A percentile compares a stretch with the other conserved stretches of the same genome.
These are phyloP conservation scores for Aspergillus texensis DNA, from an alignment of 2,329 filamentous ascomycete species.

Conservation along the genomic window DNA sequence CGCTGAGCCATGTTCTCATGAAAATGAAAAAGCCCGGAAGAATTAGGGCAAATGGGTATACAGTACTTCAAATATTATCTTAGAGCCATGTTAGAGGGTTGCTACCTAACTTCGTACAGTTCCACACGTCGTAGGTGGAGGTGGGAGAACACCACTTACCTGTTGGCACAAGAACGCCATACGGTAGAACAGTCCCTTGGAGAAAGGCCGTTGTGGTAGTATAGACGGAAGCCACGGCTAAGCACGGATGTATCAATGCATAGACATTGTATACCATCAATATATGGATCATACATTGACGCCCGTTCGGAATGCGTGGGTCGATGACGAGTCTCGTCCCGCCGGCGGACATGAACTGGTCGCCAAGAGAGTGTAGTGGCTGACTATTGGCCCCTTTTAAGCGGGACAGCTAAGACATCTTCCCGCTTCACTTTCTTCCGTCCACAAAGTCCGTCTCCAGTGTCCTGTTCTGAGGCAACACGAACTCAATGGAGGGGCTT, in stretches of 20 bases:
- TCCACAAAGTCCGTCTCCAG: neutral
- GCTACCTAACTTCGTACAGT: neutral
- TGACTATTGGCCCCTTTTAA: neutral
- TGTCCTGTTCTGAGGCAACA: slow-evolving; percentile 2
- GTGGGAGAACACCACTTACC: neutral
- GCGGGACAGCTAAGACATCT: neutral
- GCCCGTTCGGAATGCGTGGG: neutral
- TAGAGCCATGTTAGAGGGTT: slow-evolving; percentile 1
- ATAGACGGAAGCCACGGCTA: neutral
- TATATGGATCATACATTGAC: neutral
- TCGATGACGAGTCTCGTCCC: slow-evolving; percentile 2
- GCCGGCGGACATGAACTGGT: slow-evolving; percentile 4
- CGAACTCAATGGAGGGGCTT: slow-evolving; percentile 38
- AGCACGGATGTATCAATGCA: neutral
- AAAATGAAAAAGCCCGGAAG: neutral
- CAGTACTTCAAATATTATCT: neutral
- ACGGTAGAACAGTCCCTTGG: neutral
- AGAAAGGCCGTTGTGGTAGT: neutral
- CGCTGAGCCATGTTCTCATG: neutral
- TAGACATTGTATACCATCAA: neutral
- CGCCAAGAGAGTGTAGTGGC: neutral
- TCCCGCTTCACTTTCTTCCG: neutral
- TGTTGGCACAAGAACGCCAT: neutral
- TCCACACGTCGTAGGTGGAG: neutral
- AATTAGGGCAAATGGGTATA: neutral